A percentile compares a stretch with the other conserved stretches of the same genome.
These are phyloP conservation scores for Plasmopara halstedii DNA, from an alignment of 352 stramenopile species.

Conservation along the genomic window DNA sequence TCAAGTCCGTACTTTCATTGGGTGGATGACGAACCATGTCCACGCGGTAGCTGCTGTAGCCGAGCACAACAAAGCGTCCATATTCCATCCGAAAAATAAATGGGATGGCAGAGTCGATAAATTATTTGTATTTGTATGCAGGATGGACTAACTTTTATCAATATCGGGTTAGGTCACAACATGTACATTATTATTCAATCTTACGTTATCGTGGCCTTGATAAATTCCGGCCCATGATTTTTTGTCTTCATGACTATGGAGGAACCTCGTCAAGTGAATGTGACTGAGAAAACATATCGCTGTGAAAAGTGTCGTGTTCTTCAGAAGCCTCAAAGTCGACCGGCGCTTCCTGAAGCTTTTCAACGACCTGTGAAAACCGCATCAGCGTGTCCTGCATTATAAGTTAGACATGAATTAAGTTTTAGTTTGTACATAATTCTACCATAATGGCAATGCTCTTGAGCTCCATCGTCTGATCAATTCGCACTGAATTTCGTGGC, in stretches of 20 bases:
- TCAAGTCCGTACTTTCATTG: conserved; percentile 8
- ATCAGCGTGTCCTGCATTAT: conserved; percentile 40
- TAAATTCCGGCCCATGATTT: no score
- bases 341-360: conserved; percentile 44
- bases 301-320: no score
- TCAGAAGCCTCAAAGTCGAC: conserved; percentile 37
- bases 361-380: conserved; percentile 49
- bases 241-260: no score
- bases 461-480: conserved; percentile 44
- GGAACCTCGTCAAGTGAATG: no score
- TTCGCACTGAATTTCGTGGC: conserved; percentile 18
- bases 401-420: not conserved
- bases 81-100: conserved; percentile 45
- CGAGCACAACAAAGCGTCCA: conserved; percentile 72
- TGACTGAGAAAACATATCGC: no score
- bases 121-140: no score
- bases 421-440: not conserved
- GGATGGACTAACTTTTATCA: no score
- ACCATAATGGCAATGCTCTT: conserved; percentile 54
- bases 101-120: not conserved
- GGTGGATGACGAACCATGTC: conserved; percentile 28
- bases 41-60: conserved; percentile 80
- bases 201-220: no score
- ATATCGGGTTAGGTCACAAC: no score
- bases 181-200: no score